Evolutionary conservation across 2,329 filamentous ascomycete species (phyloP), one percentile per base, ranked within the genome.

Genomic region (Pseudogymnoascus sp.): DNA sequence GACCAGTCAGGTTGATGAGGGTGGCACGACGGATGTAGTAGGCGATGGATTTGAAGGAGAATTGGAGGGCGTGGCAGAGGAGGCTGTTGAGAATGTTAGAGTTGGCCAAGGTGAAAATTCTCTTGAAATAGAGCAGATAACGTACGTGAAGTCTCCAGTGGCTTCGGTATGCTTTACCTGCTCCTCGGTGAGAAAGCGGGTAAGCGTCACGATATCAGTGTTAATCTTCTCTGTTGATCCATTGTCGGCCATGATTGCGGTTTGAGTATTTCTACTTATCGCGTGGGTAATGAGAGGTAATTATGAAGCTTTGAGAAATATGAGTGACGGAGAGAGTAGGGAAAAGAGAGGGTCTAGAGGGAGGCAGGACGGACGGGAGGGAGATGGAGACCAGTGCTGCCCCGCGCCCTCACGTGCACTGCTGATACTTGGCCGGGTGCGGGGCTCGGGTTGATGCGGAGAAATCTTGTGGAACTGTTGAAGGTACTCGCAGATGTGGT

Each of bases 41-140:
- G 71, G 95, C 91, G 77, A 99, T 99, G 69, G 91, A 96, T 83
- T 99, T 99, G 88, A 99, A 99, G 68, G 95, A 93, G 82, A 97
- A 99, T 78, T 97, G 95, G 65, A 99, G 89, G 65, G 95, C 93
- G 76, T 99, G 95, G 83, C 92, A 97, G 65, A 99, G 86, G 62
- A 99, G 85, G 72, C 93, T 97, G 72, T 61, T 37, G 6, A 34
- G 3, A 16, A 63, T 62, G 21, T 69, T 63, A 68, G 65, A 38
- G 46, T 25, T 9, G 23, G 18, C 43, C 31, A 14, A 34, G 12
- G 8, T 31, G 60, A 40, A 3, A 63, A 42, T 34, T 18, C 40
- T 21, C 38, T 11, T 43, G 23, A 23, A 38, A 2, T 16, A 28
- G 8, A 7, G 34, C 7, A 61, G 63, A 46, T 16, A 16, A 78